Percentiles rank a stretch among this genome's conserved stretches.
phyloP scores from a whole-genome alignment of 345 rosid genomes.

The Arabidopsis suecica region DNA sequence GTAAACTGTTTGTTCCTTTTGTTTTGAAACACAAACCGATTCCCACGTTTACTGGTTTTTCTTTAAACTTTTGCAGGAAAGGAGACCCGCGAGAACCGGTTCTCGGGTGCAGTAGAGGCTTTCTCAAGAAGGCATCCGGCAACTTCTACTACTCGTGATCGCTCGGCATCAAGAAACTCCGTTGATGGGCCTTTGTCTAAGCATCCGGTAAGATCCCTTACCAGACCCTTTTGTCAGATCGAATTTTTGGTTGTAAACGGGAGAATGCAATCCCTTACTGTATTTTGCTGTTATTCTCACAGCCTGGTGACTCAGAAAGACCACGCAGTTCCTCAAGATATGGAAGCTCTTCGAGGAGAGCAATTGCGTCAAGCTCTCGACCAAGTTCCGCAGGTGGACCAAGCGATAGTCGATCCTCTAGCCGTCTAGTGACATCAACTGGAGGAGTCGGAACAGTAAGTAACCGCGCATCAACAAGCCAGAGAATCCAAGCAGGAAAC shows the following conservation, averaged over 20 bases:
- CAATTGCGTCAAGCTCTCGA: conserved; percentile 59
- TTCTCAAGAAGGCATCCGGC: conserved; percentile 61
- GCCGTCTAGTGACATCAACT: conserved; percentile 62
- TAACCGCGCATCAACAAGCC: conserved; percentile 61
- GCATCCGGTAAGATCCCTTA: conserved; percentile 49
- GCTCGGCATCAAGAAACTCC: conserved; percentile 50
- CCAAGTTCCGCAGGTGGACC: conserved; percentile 82
- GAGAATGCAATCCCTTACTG: neutral
- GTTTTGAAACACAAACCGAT: neutral
- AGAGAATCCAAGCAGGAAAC: conserved; percentile 55
- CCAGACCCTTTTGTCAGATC: too few species aligned
- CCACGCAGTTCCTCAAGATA: conserved; percentile 59
- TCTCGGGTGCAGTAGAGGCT: conserved; percentile 73
- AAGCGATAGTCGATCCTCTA: conserved; percentile 56
- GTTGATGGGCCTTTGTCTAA: conserved; percentile 60
- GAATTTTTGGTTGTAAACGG: neutral
- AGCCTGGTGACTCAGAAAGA: conserved; percentile 58
- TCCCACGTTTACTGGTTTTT: neutral
- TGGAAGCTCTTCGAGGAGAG: conserved; percentile 74
- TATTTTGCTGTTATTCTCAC: conserved; percentile 28
- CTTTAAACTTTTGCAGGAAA: conserved; percentile 46
- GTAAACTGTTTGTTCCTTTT: conserved; percentile 28
- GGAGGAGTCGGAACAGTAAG: conserved; percentile 49
- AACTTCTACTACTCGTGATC: conserved; percentile 50
- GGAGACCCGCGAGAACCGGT: conserved; percentile 56